These are phyloP conservation scores for Verticillium albo-atrum DNA, from an alignment of 2,329 filamentous ascomycete genomes.

Conservation along the genomic window DNA sequence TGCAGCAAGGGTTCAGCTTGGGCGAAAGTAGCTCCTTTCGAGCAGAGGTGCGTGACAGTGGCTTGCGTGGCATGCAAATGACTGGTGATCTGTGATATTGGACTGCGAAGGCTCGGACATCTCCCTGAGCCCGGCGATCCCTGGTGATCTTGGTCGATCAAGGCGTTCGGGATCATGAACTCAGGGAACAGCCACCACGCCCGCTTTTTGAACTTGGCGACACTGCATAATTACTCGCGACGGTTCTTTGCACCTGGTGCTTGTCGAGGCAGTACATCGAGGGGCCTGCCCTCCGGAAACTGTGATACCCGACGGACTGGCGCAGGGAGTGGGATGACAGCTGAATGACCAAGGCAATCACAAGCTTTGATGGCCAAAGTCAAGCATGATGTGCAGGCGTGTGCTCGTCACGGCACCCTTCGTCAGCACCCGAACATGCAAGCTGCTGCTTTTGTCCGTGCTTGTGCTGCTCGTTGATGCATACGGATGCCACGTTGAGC, in stretches of 20 bases:
- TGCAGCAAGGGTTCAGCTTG: background rate
- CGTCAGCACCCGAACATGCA: background rate
- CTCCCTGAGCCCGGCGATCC: background rate
- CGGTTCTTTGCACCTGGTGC: background rate
- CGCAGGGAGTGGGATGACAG: background rate
- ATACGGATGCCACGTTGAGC: constrained; percentile 1
- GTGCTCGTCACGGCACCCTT: background rate
- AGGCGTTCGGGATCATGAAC: background rate
- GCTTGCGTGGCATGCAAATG: background rate
- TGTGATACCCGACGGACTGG: background rate
- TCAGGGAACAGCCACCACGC: no score
- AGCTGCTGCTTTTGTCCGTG: background rate
- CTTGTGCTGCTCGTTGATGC: background rate
- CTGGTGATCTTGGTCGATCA: background rate
- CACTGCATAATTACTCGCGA: no score
- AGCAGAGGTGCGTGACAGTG: background rate
- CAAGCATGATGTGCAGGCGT: background rate
- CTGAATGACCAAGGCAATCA: background rate
- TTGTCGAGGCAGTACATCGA: background rate
- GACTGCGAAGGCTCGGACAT: background rate
- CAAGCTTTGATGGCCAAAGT: background rate
- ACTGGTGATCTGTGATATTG: background rate
- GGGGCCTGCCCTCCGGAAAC: background rate
- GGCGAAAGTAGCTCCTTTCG: background rate
- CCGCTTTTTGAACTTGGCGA: no score